Evolutionary conservation across 202 grass and related monocot species (phyloP).

Genomic region (Cymbopogon flexuosus): DNA sequence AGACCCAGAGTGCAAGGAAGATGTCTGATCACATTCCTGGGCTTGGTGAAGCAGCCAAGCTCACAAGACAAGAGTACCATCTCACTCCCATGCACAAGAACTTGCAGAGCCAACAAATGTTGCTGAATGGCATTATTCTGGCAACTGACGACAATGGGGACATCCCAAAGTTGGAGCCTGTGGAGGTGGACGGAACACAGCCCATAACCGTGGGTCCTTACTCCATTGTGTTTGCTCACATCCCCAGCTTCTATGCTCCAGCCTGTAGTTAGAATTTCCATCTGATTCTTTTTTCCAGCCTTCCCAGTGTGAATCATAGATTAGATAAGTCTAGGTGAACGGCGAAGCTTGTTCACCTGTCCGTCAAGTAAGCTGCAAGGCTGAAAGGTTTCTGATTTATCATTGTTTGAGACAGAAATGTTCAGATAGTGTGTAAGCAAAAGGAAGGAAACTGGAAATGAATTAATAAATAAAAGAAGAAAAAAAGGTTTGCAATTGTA

Average conservation of each 20-base stretch:
- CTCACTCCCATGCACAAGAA: constrained; percentile 61
- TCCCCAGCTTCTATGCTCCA: constrained; percentile 64
- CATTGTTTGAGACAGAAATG: constrained; percentile 25
- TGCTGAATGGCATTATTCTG: constrained; percentile 73
- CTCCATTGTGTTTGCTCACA: constrained; percentile 87
- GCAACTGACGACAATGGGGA: constrained; percentile 40
- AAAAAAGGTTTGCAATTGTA: not conserved
- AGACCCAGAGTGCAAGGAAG: constrained; percentile 27
- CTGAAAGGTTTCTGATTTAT: constrained; percentile 28
- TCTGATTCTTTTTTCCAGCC: constrained; percentile 6
- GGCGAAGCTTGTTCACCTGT: constrained; percentile 54
- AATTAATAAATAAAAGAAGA: not conserved
- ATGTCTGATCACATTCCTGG: constrained; percentile 30
- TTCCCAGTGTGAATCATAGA: constrained; percentile 36
- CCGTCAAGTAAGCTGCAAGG: constrained; percentile 41
- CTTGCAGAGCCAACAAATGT: constrained; percentile 79
- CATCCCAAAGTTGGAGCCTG: constrained; percentile 64
- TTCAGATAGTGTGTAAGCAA: not conserved
- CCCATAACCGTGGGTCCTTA: constrained; percentile 68
- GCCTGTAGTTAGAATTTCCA: constrained; percentile 53
- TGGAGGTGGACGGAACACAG: constrained; percentile 46
- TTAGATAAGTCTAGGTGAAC: constrained; percentile 39
- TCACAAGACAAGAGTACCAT: constrained; percentile 86
- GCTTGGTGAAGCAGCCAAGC: constrained; percentile 33
- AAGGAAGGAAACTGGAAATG: not conserved